These are phyloP conservation scores for Teunomyces tritomae DNA, from an alignment of 805 yeast genomes.

Conservation along the genomic window DNA sequence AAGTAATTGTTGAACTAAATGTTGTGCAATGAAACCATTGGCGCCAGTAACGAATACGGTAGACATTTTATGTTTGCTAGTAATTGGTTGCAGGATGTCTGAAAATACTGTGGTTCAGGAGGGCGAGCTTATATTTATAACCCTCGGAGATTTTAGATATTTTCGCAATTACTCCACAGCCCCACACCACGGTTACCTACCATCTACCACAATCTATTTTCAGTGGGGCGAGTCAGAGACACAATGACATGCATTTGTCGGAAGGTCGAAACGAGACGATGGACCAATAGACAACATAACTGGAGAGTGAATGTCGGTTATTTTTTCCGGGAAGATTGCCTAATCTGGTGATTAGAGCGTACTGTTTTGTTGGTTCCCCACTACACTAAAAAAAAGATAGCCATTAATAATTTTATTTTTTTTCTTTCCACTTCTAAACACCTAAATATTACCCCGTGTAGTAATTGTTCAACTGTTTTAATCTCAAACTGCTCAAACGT, in stretches of 20 bases:
- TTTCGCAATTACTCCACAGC: background rate
- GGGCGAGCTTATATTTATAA: background rate
- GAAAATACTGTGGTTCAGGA: background rate
- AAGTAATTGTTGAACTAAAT: slow-evolving; percentile 42
- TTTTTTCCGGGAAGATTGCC: slow-evolving; percentile 1
- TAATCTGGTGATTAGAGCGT: background rate
- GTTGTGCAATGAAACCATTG: slow-evolving; percentile 52
- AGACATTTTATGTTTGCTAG: background rate
- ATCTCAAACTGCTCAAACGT: slow-evolving; percentile 3
- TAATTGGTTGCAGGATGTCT: background rate
- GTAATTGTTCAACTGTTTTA: slow-evolving; percentile 8
- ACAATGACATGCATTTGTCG: background rate
- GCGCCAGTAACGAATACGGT: slow-evolving; percentile 49
- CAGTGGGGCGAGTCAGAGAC: background rate
- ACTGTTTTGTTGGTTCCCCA: background rate
- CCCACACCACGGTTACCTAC: background rate
- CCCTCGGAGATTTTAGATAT: background rate
- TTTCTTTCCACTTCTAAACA: background rate
- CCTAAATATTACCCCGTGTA: slow-evolving; percentile 1
- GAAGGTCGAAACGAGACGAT: background rate
- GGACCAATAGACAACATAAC: background rate
- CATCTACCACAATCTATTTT: background rate
- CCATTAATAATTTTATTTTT: background rate
- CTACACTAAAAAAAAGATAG: background rate
- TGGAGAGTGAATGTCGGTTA: background rate